Conservation (phyloP, 1,284 basidiomycete species). For the Puccinia horiana region DNA sequence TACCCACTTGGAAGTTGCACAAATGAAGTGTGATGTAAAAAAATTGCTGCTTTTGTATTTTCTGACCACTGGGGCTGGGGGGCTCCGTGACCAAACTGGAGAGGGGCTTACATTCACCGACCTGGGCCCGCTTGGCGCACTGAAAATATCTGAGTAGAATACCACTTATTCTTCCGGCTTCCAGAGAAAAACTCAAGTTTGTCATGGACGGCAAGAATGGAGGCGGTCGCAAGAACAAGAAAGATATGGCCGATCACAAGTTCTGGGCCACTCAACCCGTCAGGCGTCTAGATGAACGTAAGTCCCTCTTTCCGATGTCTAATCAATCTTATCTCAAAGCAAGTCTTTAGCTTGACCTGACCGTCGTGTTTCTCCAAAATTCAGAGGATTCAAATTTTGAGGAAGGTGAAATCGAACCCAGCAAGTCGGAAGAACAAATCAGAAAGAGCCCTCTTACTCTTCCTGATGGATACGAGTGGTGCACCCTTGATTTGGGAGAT, state of each 20-base stretch:
- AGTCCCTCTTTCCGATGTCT: slow-evolving; percentile 26
- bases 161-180: too few species aligned
- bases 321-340: slow-evolving; percentile 61
- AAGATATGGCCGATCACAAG: slow-evolving; percentile 80
- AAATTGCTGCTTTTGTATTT: too few species aligned
- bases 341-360: neutral
- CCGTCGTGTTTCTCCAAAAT: slow-evolving; percentile 6
- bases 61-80: too few species aligned
- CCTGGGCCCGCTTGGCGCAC: too few species aligned
- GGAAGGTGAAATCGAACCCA: slow-evolving; percentile 87
- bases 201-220: slow-evolving; percentile 51
- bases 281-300: slow-evolving; percentile 70
- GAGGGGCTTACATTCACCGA: too few species aligned
- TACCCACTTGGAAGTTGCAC: too few species aligned
- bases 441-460: slow-evolving; percentile 82
- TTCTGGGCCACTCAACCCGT: slow-evolving; percentile 98
- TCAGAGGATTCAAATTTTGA: slow-evolving; percentile 49
- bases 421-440: slow-evolving; percentile 74
- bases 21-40: too few species aligned
- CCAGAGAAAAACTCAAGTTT: too few species aligned
- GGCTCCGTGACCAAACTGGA: too few species aligned
- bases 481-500: slow-evolving; percentile 76
- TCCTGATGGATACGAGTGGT: slow-evolving; percentile 93
- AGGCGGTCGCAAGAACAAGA: slow-evolving; percentile 31
- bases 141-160: too few species aligned